Base-by-base conservation (phyloP, 2,329 filamentous ascomycete genomes). In the Stachybotrys echinatus region DNA sequence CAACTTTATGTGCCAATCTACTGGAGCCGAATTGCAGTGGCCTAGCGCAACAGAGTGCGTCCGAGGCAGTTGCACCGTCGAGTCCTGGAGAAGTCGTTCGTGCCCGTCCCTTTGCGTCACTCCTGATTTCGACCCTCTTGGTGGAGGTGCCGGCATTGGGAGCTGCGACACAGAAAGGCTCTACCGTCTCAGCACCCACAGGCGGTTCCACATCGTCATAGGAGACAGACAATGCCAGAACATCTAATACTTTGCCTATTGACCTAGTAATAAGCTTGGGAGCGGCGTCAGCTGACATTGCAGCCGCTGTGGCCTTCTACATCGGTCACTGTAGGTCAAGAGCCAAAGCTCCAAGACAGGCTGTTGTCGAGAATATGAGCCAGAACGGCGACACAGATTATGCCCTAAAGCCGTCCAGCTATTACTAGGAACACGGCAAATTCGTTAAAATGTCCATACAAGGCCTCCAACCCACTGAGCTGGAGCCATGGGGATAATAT, bases 61-160 rank as follows among this genome's bases (percentile, higher is more conserved):
- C 4, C 62, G 68, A 7, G 66, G 65, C 10, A 58, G 61, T 27
- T 71, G 68, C 37, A 70, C 66, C 2, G 65, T 70, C 48, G 49
- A 57, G 43, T 52, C 43, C 1, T 71, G 65, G 61, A 49, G 57
- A 19, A 65, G 60, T 38, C 51, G 55, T 17, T 54, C 52, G 14
- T 71, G 67, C 48, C 66, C 66, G 3, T 43, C 52, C 6, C 66
- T 69, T 48, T 71, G 67, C 53, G 56, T 62, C n/a, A 57, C 62
- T 20, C 52, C 52, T 12, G 45, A 56, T 10, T 20, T 48, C 6
- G 58, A 63, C 47, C 53, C 53, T 12, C 34, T 58, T 0, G 46
- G 12, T 2, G 54, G 55, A 39, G 59, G 60, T 8, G 58, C 58
- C 38, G 60, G 58, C 20, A 52, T 60, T 3, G 56, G 50, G 8